Percentiles rank a stretch among this genome's conserved stretches.
Evolutionary conservation across 805 yeast species (phyloP).

Genomic region (Wickerhamomyces bovis): DNA sequence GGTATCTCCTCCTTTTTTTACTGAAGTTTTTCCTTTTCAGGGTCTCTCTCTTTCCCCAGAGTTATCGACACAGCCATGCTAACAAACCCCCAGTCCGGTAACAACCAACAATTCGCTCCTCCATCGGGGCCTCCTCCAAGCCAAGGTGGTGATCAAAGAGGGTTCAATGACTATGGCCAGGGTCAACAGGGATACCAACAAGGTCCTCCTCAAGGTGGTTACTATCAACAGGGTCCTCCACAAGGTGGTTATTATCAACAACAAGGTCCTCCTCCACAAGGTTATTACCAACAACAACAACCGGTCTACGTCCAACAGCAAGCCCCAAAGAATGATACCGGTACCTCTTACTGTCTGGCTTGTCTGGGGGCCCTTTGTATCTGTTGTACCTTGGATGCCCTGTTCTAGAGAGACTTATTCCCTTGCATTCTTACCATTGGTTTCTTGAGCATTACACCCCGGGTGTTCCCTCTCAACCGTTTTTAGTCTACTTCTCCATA

Average conservation of each 20-base stretch:
- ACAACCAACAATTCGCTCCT: slow-evolving; percentile 3
- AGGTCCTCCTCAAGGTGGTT: slow-evolving; percentile 28
- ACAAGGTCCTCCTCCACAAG: slow-evolving; percentile 37
- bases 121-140: slow-evolving; percentile 13
- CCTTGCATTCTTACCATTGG: too few relatives aligned
- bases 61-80: not conserved
- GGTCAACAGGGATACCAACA: slow-evolving; percentile 25
- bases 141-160: slow-evolving; percentile 9
- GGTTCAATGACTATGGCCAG: slow-evolving; percentile 18
- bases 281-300: slow-evolving; percentile 41
- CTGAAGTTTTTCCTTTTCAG: not conserved
- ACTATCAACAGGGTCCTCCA: slow-evolving; percentile 31
- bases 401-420: slow-evolving; percentile 35
- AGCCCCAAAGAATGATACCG: slow-evolving; percentile 30
- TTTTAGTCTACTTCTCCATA: too few relatives aligned
- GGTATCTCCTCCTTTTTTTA: not conserved
- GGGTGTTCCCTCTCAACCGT: too few relatives aligned
- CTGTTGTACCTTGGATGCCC: slow-evolving; percentile 48
- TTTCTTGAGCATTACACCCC: too few relatives aligned
- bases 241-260: slow-evolving; percentile 34
- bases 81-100: not conserved
- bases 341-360: slow-evolving; percentile 41
- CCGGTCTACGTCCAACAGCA: slow-evolving; percentile 49
- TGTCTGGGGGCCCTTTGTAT: slow-evolving; percentile 51
- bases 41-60: not conserved